Evolutionary conservation across 2,329 filamentous ascomycete genomes (phyloP).

Genomic region (Periconia sp.): DNA sequence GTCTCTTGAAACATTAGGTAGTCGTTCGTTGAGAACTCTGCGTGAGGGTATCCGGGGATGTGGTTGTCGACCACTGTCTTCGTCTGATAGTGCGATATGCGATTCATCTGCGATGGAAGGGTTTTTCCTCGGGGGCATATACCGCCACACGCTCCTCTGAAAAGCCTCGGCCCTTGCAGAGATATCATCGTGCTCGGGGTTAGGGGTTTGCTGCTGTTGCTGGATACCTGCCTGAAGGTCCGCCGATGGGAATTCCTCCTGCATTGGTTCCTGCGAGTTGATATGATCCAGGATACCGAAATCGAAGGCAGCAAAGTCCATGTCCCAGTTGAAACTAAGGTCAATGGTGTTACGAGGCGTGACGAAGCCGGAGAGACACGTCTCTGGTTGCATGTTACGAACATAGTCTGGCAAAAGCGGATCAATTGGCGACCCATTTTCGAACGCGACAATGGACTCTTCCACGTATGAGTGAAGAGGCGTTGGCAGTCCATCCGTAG

Average conservation of each 20-base stretch:
- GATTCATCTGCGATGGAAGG: conserved; percentile 30
- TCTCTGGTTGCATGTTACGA: conserved; percentile 33
- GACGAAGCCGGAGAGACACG: conserved; percentile 39
- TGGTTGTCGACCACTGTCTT: conserved; percentile 30
- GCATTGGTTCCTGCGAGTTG: conserved; percentile 48
- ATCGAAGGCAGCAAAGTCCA: conserved; percentile 50
- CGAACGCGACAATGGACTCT: background rate
- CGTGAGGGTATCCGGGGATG: conserved; percentile 39
- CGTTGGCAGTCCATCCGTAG: background rate
- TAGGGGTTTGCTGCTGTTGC: background rate
- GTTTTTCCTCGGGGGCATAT: conserved; percentile 39
- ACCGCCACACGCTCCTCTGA: conserved; percentile 50
- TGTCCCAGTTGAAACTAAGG: conserved; percentile 48
- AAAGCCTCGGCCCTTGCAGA: conserved; percentile 35
- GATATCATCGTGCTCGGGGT: conserved; percentile 21
- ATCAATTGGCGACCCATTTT: conserved; percentile 19
- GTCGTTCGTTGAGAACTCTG: conserved; percentile 45
- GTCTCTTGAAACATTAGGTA: conserved; percentile 53
- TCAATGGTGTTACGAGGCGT: conserved; percentile 50
- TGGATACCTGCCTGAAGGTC: conserved; percentile 19
- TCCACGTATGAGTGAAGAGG: background rate
- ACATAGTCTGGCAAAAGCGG: conserved; percentile 30
- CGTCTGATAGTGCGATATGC: conserved; percentile 43
- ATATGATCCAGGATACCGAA: conserved; percentile 49
- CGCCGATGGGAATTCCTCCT: conserved; percentile 29